Percentiles rank a stretch among this genome's conserved stretches.
phyloP scores from a whole-genome alignment of 257 asterid species.

The Solanum virginianum region DNA sequence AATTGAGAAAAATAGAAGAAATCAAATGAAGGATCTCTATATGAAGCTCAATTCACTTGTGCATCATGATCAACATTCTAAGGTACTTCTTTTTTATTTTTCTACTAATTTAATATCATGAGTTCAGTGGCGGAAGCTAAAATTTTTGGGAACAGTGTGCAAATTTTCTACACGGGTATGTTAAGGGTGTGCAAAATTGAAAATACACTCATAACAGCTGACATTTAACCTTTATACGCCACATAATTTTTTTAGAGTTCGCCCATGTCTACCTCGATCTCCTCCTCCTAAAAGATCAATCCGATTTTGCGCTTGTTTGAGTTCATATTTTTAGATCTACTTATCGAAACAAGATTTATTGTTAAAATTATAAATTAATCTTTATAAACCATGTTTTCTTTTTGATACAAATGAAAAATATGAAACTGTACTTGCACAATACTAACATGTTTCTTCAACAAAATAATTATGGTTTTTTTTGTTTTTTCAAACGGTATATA shows the following conservation, averaged over 20 bases:
- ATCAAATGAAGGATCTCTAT: slow-evolving; percentile 50
- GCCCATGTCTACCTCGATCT: background rate
- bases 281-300: background rate
- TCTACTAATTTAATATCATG: no score
- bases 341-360: background rate
- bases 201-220: background rate
- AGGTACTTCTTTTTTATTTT: slow-evolving; percentile 17
- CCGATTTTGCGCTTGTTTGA: background rate
- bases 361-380: background rate
- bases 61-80: slow-evolving; percentile 27
- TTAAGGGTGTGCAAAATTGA: background rate
- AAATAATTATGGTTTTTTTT: background rate
- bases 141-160: background rate
- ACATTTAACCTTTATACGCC: background rate
- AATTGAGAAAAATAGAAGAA: slow-evolving; percentile 55
- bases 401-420: background rate
- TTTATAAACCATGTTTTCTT: background rate
- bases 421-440: background rate
- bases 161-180: no score
- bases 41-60: slow-evolving; percentile 42
- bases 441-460: background rate
- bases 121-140: background rate
- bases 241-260: background rate
- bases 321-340: background rate
- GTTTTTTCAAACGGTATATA: background rate